Evolutionary conservation across 805 yeast species (phyloP), one percentile per base, ranked within the genome.

Genomic region (Lipomyces orientalis): DNA sequence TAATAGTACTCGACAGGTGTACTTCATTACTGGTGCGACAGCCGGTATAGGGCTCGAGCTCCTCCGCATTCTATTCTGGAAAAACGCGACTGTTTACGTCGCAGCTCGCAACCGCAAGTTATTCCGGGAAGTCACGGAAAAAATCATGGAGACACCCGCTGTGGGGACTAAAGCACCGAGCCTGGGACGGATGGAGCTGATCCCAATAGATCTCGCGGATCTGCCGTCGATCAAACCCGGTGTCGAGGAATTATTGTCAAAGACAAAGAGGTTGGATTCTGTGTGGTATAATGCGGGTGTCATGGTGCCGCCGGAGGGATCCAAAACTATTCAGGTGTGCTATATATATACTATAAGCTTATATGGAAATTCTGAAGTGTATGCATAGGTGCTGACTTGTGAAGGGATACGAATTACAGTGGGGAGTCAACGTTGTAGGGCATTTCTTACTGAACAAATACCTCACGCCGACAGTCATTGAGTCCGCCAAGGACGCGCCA

Each of bases 401-500:
- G 8, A 56, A 85, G 74, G 86, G 85, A 8, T 79, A 76, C 64
- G 87, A 85, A 61, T 63, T 77, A 49, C 84, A 82, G 62, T 74
- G 83, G 54, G 87, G 85, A 9, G 80, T 82, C 22, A 85, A 85
- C 73, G 79, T 74, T 22, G 69, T 85, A 16, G 87, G 83, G 1
- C 83, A 84, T 34, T 82, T 79, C 62, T 73, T 83, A n/a, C 74
- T 85, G 25, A 81, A 83, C 68, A 78, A 78, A 63, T 73, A 78
- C 33, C 72, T 83, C 58, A 77, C 76, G 33, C 83, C 83, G 8
- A 67, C 82, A 4, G 67, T 85, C 19, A 64, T 78, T 31, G 71
- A 77, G 34, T 75, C 83, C 1, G 77, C 80, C 1, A 65, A 74
- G 54, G 64, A 64, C 1, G 73, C 76, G 12, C 72, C 75, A 19